These are phyloP conservation scores for Halocafeteria seosinensis DNA, from an alignment of 108 stramenopile species.

Conservation along the genomic window DNA sequence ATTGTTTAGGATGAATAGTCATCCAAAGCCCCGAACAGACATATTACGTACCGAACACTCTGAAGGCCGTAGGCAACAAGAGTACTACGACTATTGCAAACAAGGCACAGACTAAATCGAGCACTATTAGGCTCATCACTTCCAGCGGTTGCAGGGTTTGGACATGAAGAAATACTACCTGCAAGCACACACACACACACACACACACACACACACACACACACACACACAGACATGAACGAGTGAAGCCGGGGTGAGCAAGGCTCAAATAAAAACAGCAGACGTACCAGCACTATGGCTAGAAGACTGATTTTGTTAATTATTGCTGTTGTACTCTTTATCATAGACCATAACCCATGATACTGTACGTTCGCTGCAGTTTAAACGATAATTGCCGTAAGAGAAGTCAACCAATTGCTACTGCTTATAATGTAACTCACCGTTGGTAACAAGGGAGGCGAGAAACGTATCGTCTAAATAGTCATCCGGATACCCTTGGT, in stretches of 20 bases:
- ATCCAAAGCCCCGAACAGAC: background rate
- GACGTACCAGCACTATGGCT: background rate
- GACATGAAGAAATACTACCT: background rate
- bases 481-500: constrained; percentile 21
- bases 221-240: background rate
- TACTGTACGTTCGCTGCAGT: background rate
- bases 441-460: constrained; percentile 28
- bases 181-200: background rate
- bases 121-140: background rate
- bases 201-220: background rate
- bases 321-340: background rate
- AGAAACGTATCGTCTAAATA: constrained; percentile 24
- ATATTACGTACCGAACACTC: background rate
- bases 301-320: background rate
- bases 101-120: background rate
- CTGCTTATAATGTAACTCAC: constrained; percentile 10
- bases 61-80: background rate
- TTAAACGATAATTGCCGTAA: too few relatives aligned
- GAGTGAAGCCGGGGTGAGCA: background rate
- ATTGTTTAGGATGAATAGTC: background rate
- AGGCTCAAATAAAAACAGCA: too few relatives aligned
- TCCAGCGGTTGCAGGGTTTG: background rate
- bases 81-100: background rate
- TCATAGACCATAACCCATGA: background rate
- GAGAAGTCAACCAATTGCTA: background rate